Conservation (phyloP, 1,284 basidiomycete genomes). For the Anthracocystis walkeri region DNA sequence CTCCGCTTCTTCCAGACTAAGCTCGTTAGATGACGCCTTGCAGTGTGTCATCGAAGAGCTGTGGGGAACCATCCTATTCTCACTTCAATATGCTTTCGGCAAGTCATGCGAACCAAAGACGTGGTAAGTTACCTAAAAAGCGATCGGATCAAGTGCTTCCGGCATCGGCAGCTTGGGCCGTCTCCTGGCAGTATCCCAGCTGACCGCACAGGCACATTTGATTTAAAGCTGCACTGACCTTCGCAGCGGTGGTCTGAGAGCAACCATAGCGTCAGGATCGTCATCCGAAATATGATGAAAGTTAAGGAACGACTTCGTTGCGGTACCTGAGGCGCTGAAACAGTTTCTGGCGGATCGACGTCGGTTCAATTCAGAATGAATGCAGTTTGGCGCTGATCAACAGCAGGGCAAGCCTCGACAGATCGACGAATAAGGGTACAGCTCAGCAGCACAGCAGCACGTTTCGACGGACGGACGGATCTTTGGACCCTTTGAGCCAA, state of each 20-base stretch:
- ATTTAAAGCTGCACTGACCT: neutral
- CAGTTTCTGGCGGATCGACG: too few relatives aligned
- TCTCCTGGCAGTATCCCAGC: slow-evolving; percentile 1
- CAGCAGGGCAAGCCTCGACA: too few relatives aligned
- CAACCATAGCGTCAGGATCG: neutral
- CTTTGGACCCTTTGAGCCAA: neutral
- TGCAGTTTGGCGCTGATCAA: too few relatives aligned
- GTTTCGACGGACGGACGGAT: too few relatives aligned
- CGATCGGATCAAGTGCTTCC: slow-evolving; percentile 8
- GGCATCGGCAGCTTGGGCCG: neutral
- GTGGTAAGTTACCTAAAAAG: neutral
- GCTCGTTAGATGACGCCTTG: neutral
- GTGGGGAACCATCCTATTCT: neutral
- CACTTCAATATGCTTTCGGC: neutral
- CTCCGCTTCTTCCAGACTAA: slow-evolving; percentile 3
- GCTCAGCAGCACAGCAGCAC: too few relatives aligned
- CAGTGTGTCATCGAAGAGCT: neutral
- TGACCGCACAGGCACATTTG: neutral
- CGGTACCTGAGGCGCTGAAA: too few relatives aligned
- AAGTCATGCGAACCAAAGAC: neutral
- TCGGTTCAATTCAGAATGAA: too few relatives aligned
- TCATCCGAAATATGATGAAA: too few relatives aligned
- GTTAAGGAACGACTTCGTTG: too few relatives aligned
- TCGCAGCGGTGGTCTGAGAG: neutral
- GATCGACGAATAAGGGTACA: too few relatives aligned